phyloP scores from a whole-genome alignment of 73 alveolate genomes.

The Paramecium bursaria region DNA sequence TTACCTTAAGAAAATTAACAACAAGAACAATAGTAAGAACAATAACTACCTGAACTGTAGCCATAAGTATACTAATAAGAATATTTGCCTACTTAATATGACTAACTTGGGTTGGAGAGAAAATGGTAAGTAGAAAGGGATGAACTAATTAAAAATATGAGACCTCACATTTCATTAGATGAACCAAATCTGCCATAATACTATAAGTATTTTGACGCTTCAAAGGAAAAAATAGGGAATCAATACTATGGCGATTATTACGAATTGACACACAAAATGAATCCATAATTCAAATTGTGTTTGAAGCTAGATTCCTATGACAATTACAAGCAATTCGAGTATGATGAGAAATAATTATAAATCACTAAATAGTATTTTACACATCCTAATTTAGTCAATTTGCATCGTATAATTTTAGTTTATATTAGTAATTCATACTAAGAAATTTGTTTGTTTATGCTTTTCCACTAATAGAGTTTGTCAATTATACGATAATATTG shows the following conservation, averaged over 20 bases:
- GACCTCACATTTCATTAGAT: slow-evolving; percentile 26
- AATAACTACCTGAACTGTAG: neutral
- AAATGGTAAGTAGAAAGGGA: slow-evolving; percentile 10
- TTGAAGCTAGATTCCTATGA: neutral
- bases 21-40: neutral
- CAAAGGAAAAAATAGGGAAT: slow-evolving; percentile 3
- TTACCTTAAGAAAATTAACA: slow-evolving; percentile 2
- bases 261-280: slow-evolving; percentile 19
- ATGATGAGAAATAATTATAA: slow-evolving; percentile 14
- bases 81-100: slow-evolving; percentile 14
- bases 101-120: neutral
- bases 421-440: slow-evolving; percentile 23
- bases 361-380: slow-evolving; percentile 4
- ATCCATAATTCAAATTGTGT: slow-evolving; percentile 24
- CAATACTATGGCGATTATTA: neutral
- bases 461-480: slow-evolving; percentile 38
- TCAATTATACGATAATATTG: slow-evolving; percentile 27
- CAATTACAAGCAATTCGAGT: slow-evolving; percentile 1
- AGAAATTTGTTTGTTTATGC: slow-evolving; percentile 39
- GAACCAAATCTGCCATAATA: slow-evolving; percentile 41
- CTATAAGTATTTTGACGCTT: slow-evolving; percentile 41
- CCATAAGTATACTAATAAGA: neutral
- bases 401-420: neutral
- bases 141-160: slow-evolving; percentile 27
- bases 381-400: slow-evolving; percentile 47